Evolutionary conservation across 2,329 filamentous ascomycete species (phyloP).

Genomic region (Colletotrichum sansevieriae): DNA sequence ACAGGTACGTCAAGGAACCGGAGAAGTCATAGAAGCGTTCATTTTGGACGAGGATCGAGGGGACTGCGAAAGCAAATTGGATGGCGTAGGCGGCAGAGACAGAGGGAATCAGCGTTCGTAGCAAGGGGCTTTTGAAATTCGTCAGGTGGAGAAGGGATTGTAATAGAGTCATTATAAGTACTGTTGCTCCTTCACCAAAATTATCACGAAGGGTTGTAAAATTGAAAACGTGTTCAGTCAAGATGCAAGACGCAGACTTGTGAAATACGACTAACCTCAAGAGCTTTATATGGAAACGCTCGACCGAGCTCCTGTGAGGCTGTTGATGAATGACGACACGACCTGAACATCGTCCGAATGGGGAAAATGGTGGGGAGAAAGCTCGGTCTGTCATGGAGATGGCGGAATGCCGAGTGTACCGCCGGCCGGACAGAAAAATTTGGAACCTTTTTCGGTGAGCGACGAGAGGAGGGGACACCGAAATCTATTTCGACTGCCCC

Average conservation of each 20-base stretch:
- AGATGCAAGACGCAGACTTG: too few species aligned
- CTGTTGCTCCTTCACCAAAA: background rate
- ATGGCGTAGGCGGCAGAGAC: slow-evolving; percentile 73
- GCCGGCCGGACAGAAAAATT: background rate
- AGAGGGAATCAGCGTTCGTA: slow-evolving; percentile 72
- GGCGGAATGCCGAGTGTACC: slow-evolving; percentile 6
- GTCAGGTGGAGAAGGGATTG: slow-evolving; percentile 68
- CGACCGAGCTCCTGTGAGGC: background rate
- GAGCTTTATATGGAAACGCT: background rate
- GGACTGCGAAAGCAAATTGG: slow-evolving; percentile 72
- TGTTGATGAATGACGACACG: slow-evolving; percentile 36
- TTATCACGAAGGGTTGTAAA: too few species aligned
- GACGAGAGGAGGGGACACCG: slow-evolving; percentile 7
- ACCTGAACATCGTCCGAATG: slow-evolving; percentile 7
- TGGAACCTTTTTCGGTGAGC: background rate
- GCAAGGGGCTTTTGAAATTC: slow-evolving; percentile 71
- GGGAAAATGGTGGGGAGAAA: slow-evolving; percentile 7
- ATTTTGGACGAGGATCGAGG: slow-evolving; percentile 70
- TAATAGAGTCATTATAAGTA: slow-evolving; percentile 50
- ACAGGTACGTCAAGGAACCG: slow-evolving; percentile 75
- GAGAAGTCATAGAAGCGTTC: slow-evolving; percentile 79
- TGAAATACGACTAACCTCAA: background rate
- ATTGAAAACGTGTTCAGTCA: too few species aligned
- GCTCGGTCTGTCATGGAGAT: slow-evolving; percentile 8
- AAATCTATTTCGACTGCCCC: slow-evolving; percentile 9